These are phyloP conservation scores for Plantago major DNA, from an alignment of 257 asterid species.

Conservation along the genomic window DNA sequence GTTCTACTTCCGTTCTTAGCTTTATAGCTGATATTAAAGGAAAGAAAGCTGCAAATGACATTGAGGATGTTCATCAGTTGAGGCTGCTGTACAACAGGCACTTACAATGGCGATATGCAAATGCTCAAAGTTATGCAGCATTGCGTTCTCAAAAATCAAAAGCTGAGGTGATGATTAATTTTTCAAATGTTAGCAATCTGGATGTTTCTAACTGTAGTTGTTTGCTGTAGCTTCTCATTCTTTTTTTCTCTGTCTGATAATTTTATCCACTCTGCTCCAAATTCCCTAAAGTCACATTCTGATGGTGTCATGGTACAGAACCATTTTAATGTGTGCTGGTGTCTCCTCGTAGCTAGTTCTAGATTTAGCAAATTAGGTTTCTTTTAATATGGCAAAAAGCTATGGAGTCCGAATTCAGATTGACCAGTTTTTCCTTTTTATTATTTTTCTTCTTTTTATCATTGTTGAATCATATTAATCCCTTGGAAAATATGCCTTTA, in stretches of 20 bases:
- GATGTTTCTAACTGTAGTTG: constrained; percentile 2
- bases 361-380: neutral
- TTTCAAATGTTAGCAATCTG: constrained; percentile 8
- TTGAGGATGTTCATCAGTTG: constrained; percentile 82
- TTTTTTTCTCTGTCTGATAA: neutral
- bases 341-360: neutral
- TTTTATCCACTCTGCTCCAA: neutral
- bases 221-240: neutral
- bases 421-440: neutral
- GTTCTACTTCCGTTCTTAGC: constrained; percentile 68
- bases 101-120: constrained; percentile 81
- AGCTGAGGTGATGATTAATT: constrained; percentile 56
- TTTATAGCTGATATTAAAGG: constrained; percentile 78
- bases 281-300: neutral
- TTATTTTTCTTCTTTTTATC: constrained; percentile 1
- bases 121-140: constrained; percentile 54
- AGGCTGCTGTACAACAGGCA: constrained; percentile 74
- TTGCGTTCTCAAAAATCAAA: constrained; percentile 47
- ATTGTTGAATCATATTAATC: neutral
- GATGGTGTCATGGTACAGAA: neutral
- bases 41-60: constrained; percentile 55
- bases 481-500: no score
- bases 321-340: neutral
- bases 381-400: no score
- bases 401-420: neutral